Percentiles rank a stretch among this genome's conserved stretches.
Conservation (phyloP, 495 filamentous ascomycete genomes). For the Astrocystis sublimbata region DNA sequence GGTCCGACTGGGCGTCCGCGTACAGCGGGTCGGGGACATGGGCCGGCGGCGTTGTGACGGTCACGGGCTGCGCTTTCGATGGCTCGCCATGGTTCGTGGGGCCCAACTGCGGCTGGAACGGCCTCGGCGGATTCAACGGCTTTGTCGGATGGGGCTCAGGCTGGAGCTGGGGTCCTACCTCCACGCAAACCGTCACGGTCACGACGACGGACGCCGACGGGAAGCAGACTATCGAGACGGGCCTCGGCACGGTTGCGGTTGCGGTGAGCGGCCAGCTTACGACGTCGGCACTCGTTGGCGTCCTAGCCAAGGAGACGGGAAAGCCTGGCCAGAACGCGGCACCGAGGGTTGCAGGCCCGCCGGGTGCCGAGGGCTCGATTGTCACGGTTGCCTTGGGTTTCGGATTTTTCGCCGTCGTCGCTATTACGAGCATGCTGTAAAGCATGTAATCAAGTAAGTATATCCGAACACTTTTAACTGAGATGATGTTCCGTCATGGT, state of each 20-base stretch:
- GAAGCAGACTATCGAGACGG: constrained; percentile 37
- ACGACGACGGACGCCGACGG: constrained; percentile 39
- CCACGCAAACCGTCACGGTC: constrained; percentile 39
- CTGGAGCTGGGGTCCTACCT: constrained; percentile 42
- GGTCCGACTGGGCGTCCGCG: constrained; percentile 36
- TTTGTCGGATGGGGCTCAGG: constrained; percentile 49
- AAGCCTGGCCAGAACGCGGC: constrained; percentile 23
- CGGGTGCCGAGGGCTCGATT: constrained; percentile 28
- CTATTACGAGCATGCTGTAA: constrained; percentile 44
- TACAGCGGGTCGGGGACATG: constrained; percentile 37
- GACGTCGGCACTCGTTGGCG: constrained; percentile 30
- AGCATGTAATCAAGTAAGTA: background rate
- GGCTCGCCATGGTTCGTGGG: constrained; percentile 51
- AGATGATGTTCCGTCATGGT: too few species aligned
- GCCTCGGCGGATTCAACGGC: constrained; percentile 39
- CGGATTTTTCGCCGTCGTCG: constrained; percentile 41
- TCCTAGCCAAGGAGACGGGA: constrained; percentile 21
- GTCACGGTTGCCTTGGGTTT: constrained; percentile 41
- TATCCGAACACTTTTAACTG: background rate
- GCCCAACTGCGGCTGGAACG: constrained; percentile 43
- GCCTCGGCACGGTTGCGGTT: constrained; percentile 40
- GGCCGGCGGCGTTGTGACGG: constrained; percentile 47
- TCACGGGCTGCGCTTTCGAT: constrained; percentile 48
- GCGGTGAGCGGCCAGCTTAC: constrained; percentile 44
- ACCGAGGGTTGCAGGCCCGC: constrained; percentile 8